Base-by-base conservation (phyloP, 805 yeast genomes). In the Pichia occidentalis region DNA sequence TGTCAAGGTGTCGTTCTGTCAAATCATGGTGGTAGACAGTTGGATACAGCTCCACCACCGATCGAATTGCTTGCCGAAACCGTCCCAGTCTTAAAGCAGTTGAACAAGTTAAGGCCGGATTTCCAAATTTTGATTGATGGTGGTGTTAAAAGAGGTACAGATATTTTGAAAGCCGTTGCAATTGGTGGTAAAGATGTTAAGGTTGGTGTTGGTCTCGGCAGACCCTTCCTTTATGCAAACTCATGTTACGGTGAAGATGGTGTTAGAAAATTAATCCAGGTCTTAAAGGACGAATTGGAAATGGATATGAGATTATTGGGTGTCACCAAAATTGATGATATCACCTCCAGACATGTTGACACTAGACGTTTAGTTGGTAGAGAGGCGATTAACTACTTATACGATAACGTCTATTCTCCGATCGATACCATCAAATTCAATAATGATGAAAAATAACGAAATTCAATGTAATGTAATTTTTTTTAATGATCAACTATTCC, bases 11-110 rank as follows among this genome's bases (percentile, higher is more conserved):
- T 85, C n/a, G 85, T 86, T 4, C 52, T 85, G 35, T 84, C 94
- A 2, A 86, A 85, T 55, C 95, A 85, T 60, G 95, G 95, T 43
- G 95, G 95, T 29, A 68, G 95, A 44, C 95, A 85, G 59, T 64
- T 86, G 40, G 96, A 86, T 59, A 83, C 75, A 52, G 68, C 95
- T 1, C 71, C 84, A n/a, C 76, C 95, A 0, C 82, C 88, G 2
- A 67, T 86, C 24, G 84, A 79, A 55, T 74, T 83, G 4, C 62
- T 86, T 34, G 83, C 82, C 4, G 95, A 84, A 44, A 71, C 77
- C 3, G 73, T 73, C 67, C 78, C 77, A 6, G 50, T 66, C 4
- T 57, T 78, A 40, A 54, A 56, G 29, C 63, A 62, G 34, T 63
- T 64, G 37, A 63, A 61, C 36, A 70, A 71, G 9, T 49, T 74